Conservation (phyloP, 148 eudicot genomes). For the Nyssa sinensis region DNA sequence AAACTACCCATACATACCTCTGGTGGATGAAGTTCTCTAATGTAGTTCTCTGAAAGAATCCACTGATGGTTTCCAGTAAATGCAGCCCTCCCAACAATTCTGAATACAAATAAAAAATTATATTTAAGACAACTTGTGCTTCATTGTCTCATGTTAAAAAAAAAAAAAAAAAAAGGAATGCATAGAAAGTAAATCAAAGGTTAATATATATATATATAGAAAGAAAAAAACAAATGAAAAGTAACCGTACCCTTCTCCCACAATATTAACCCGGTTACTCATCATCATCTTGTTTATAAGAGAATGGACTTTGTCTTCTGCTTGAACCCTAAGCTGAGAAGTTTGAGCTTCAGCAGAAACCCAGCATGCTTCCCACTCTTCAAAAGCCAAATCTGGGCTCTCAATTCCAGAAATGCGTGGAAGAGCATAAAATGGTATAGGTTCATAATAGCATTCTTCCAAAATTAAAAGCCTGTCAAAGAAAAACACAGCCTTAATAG, state of each 20-base stretch:
- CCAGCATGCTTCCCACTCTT: constrained; percentile 33
- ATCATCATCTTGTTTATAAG: constrained; percentile 86
- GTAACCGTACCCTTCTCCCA: constrained; percentile 81
- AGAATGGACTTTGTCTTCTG: constrained; percentile 45
- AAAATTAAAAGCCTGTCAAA: constrained; percentile 79
- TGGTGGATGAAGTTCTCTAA: constrained; percentile 54
- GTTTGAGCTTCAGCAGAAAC: constrained; percentile 30
- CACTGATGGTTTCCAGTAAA: constrained; percentile 83
- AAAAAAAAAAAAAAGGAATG: constrained; percentile 11
- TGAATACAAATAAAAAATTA: constrained; percentile 13
- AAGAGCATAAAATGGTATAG: constrained; percentile 32
- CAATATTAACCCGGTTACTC: constrained; percentile 62
- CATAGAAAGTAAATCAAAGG: background rate
- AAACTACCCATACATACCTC: constrained; percentile 52
- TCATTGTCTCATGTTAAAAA: background rate
- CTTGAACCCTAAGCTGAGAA: constrained; percentile 31
- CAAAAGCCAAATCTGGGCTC: constrained; percentile 28
- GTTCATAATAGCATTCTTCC: constrained; percentile 83
- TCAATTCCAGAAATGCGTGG: constrained; percentile 27
- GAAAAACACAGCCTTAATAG: background rate
- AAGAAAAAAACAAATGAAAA: background rate
- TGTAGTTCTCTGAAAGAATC: constrained; percentile 58
- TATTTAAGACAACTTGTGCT: background rate
- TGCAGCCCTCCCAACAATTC: constrained; percentile 89
- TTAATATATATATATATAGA: no score